phyloP scores from a whole-genome alignment of 2,329 filamentous ascomycete genomes.

The Hymenoscyphus fraxineus region DNA sequence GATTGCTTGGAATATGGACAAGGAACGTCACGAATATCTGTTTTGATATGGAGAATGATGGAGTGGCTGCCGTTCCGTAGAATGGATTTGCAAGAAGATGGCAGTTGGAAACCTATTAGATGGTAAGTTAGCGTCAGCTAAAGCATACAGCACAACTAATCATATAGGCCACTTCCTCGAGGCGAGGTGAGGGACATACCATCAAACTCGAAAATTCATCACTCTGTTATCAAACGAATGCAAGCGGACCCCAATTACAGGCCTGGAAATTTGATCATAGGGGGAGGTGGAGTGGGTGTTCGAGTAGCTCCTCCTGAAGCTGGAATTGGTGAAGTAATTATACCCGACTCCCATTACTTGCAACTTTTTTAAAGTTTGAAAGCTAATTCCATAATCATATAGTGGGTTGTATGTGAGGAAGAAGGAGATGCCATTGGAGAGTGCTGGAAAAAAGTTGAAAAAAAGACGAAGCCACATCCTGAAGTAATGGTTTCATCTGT shows the following conservation, averaged over 20 bases:
- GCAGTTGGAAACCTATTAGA: slow-evolving; percentile 3
- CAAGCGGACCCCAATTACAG: slow-evolving; percentile 1
- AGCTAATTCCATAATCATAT: background rate
- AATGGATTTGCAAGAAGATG: slow-evolving; percentile 1
- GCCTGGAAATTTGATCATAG: background rate
- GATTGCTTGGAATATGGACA: slow-evolving; percentile 1
- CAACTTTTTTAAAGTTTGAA: background rate
- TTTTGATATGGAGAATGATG: slow-evolving; percentile 1
- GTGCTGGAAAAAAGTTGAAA: background rate
- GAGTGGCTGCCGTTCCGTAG: slow-evolving; percentile 1
- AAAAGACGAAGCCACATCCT: background rate
- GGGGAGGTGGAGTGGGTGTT: background rate
- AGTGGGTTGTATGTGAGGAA: background rate
- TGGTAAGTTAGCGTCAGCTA: background rate
- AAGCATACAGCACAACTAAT: background rate
- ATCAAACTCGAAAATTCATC: background rate
- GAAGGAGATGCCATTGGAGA: slow-evolving; percentile 1
- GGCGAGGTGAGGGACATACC: slow-evolving; percentile 1
- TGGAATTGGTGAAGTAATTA: slow-evolving; percentile 4
- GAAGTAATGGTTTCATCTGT: background rate
- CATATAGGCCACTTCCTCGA: background rate
- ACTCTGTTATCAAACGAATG: slow-evolving; percentile 3
- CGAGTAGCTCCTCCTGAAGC: background rate
- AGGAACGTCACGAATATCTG: background rate
- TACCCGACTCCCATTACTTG: background rate